Evolutionary conservation across 164 flowering plant genomes (phyloP), one percentile per base, ranked within the genome.

Genomic region (Annona squamosa): DNA sequence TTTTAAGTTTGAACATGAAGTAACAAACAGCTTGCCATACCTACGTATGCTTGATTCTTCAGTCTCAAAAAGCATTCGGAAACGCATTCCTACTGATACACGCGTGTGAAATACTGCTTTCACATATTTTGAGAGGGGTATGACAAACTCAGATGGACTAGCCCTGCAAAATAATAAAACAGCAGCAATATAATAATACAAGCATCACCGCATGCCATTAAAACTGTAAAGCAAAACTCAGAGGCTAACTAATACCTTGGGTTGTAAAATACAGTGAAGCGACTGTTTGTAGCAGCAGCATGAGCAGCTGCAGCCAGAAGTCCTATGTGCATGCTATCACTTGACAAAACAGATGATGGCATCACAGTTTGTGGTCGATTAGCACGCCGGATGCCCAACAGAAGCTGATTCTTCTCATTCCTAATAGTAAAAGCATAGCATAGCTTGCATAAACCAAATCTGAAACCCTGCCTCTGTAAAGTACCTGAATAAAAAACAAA

Each of bases 281-380:
- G 85, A 79, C 97, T 92, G 73, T 88, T 90, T 57, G 97, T 92
- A 5, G 93, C 87, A 72, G 97, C 91, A 73, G 97, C 97, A 85
- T 92, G 97, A 67, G 97, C 97, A 46, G 97, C 97, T 66, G 97
- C 95, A 73, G 95, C 95, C 75, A 92, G 95, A 64, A 92, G 91
- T 68, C 97, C 97, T 67, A 92, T 88, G 80, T 90, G 97, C 97
- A 92, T 92, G 80, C 97, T 90, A 72, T 92, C 95, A 75, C 93
- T 90, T 16, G 97, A 92, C 73, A 92, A 74, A 75, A 92, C 97
- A 43, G 97, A 92, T 45, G 97, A 92, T 46, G 97, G 97, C 91
- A 92, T 87, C 75, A 88, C 92, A 48, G 95, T 90, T 79, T 92
- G 97, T 7, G 95, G 91, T 63, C 97, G 85, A 77, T 67, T 86